Base-by-base conservation (phyloP, 768 basidiomycete genomes). In the Phallus indusiatus region DNA sequence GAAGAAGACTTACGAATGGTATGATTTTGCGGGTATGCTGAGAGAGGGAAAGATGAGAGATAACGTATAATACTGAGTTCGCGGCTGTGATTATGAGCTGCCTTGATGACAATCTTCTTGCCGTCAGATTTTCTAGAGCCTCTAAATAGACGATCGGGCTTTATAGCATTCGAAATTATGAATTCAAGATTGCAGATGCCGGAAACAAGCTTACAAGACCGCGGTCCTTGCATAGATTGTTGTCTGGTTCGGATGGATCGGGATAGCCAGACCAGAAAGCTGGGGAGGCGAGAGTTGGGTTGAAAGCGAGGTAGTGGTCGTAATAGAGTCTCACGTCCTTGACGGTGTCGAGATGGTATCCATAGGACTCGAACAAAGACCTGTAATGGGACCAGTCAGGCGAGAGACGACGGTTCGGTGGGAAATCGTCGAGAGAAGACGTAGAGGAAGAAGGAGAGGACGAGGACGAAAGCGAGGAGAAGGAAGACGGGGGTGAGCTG, bases 111-210 rank as follows among this genome's bases (percentile, higher is more conserved):
- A 33, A 88, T 70, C 64, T 78, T 81, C 61, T 61, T 69, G 18
- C 77, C 79, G 61, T 84, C 82, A 54, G 65, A 68, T 55, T 74
- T 69, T 62, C 79, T 76, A 52, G 75, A 77, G 22, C 86, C 88
- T 52, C 86, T 79, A 69, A 90, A 90, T 46, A 90, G 71, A 66
- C 83, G 82, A 60, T 86, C 86, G 49, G 80, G 85, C 88, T 89
- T 61, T 35, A 33, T 37, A 20, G 47, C 5, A 47, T 20, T n/a
- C n/a, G 12, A 51, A 22, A 46, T 54, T 50, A 55, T 33, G 33
- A 57, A 14, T 46, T n/a, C 17, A n/a, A 46, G 14, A 52, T 10
- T 12, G 10, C 20, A 9, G 14, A 53, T 28, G 14, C 18, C 28
- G 42, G 24, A 46, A 7, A 28, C 8, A 20, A 21, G 76, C 83